Conservation (phyloP, 2,329 filamentous ascomycete species). For the Alternaria longipes region DNA sequence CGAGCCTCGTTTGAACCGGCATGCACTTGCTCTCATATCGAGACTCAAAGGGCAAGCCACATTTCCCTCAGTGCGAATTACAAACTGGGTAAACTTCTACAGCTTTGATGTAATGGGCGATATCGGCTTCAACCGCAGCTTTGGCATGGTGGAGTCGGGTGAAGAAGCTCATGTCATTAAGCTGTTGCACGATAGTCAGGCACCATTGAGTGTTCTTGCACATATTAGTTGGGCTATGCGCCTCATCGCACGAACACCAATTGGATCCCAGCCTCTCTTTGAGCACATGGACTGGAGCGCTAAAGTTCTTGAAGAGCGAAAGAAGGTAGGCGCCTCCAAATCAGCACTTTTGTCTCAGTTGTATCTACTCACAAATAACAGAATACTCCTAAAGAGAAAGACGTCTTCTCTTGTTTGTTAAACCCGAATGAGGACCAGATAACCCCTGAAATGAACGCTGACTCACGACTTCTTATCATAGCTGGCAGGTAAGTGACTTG, state of each 20-base stretch:
- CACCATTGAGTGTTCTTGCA: constrained; percentile 26
- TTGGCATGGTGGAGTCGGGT: constrained; percentile 49
- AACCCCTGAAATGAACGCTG: constrained; percentile 34
- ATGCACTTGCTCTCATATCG: constrained; percentile 37
- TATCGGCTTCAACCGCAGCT: constrained; percentile 54
- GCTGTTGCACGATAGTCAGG: constrained; percentile 38
- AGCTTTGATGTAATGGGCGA: constrained; percentile 62
- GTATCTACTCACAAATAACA: constrained; percentile 10
- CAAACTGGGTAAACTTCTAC: constrained; percentile 52
- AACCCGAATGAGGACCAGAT: constrained; percentile 32
- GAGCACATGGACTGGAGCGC: constrained; percentile 38
- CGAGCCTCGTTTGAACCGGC: constrained; percentile 46
- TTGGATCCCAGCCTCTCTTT: constrained; percentile 32
- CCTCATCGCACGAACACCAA: constrained; percentile 24
- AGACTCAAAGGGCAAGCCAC: constrained; percentile 33
- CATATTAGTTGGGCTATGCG: constrained; percentile 37
- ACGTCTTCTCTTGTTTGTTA: constrained; percentile 39
- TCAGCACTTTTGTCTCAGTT: background rate
- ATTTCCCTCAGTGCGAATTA: constrained; percentile 35
- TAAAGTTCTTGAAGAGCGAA: constrained; percentile 36
- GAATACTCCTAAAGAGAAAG: constrained; percentile 39
- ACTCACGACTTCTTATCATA: constrained; percentile 40
- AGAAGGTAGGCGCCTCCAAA: constrained; percentile 26
- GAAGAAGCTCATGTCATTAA: constrained; percentile 40
- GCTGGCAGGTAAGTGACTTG: constrained; percentile 39